Base-by-base conservation (phyloP, 2,329 filamentous ascomycete genomes). In the Alternaria ventricosa region DNA sequence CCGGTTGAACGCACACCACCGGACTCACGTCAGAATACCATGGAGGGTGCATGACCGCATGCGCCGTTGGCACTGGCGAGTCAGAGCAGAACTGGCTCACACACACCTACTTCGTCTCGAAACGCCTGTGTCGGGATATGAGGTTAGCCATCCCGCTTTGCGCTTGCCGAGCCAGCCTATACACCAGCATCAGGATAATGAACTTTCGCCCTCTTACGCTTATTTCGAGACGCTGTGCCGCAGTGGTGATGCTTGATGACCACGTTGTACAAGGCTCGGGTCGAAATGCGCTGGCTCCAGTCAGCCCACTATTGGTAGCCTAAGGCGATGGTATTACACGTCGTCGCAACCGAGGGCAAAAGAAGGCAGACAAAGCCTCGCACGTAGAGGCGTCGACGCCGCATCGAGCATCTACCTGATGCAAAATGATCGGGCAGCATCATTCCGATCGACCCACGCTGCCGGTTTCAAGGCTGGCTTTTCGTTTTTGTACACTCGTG, bases 261-360 rank as follows among this genome's bases (percentile, higher is more conserved):
- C 44, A 53, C 74, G 74, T 60, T 50, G 73, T 77, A 69, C 57
- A 60, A 76, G 69, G 47, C 25, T 49, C 30, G 46, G 47, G 43
- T 56, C 60, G 57, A 65, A 27, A 68, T 76, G 73, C 64, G 75
- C 70, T 78, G 75, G 73, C 74, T 74, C 73, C 73, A 76, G 68
- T 73, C 64, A 73, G 58, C 44, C 61, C 55, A 65, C 63, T 67
- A 69, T 59, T 57, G 65, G 66, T 58, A 66, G 65, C 59, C 65
- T 66, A 63, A 60, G 23, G 55, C 53, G 54, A 61, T 59, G 22
- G 69, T 66, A 66, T 63, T 65, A 67, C 57, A 61, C 18, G 55
- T 54, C 25, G 33, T 36, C 15, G 60, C 65, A 67, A 59, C 60
- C 59, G 22, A 41, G 15, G 33, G 30, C 57, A 36, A 27, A 12